These are phyloP conservation scores for Plasmodium gaboni DNA, from an alignment of 169 alveolate genomes.

Conservation along the genomic window DNA sequence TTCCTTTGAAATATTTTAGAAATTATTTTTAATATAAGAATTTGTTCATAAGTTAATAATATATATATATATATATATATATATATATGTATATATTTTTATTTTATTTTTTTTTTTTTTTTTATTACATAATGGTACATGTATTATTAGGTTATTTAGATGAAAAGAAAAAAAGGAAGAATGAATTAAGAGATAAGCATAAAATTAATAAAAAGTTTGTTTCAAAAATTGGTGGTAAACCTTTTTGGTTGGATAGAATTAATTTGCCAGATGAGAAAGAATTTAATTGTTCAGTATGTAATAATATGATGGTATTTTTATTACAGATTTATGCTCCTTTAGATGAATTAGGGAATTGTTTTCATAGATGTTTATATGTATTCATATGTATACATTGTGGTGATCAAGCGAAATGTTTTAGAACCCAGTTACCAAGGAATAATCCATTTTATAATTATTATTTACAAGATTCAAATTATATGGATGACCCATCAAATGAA, in stretches of 20 bases:
- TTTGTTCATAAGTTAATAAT: neutral
- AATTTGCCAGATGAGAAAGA: slow-evolving; percentile 77
- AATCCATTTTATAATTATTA: slow-evolving; percentile 79
- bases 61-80: neutral
- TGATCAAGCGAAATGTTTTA: slow-evolving; percentile 79
- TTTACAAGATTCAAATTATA: neutral
- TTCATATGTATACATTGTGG: slow-evolving; percentile 86
- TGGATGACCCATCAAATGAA: neutral
- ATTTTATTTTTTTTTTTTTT: neutral
- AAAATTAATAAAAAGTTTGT: slow-evolving; percentile 82
- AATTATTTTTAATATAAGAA: too few relatives aligned
- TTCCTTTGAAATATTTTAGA: too few relatives aligned
- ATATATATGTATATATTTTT: neutral
- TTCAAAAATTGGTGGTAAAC: slow-evolving; percentile 85
- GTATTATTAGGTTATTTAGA: slow-evolving; percentile 32
- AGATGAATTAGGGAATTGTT: slow-evolving; percentile 78
- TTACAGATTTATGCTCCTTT: slow-evolving; percentile 85
- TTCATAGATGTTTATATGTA: slow-evolving; percentile 82
- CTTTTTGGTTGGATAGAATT: slow-evolving; percentile 86
- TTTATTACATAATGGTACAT: slow-evolving; percentile 12
- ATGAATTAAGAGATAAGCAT: slow-evolving; percentile 77
- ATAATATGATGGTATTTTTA: slow-evolving; percentile 80
- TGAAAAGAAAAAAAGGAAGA: slow-evolving; percentile 2
- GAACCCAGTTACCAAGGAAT: slow-evolving; percentile 84
- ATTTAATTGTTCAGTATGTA: slow-evolving; percentile 78